A percentile compares a stretch with the other conserved stretches of the same genome.
These are phyloP conservation scores for Halophytophthora batemanensis DNA, from an alignment of 352 stramenopile species.

Conservation along the genomic window DNA sequence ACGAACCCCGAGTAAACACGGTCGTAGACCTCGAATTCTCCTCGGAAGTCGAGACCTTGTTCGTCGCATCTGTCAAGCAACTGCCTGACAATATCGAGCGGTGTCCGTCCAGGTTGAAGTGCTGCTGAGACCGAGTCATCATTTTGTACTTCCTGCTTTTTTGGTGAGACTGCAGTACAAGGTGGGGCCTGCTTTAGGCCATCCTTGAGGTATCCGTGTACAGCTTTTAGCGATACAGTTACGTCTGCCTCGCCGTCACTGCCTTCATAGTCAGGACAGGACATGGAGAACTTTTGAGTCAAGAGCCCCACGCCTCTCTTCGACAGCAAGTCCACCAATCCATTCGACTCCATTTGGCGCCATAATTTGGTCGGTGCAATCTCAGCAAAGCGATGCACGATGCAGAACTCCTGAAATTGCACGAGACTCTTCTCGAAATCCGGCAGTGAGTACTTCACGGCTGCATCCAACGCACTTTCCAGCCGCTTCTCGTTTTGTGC, in stretches of 20 bases:
- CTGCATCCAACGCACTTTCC: slow-evolving; percentile 20
- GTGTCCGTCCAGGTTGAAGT: slow-evolving; percentile 1
- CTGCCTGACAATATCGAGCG: slow-evolving; percentile 11
- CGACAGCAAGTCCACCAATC: slow-evolving; percentile 39
- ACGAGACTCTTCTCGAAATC: slow-evolving; percentile 29
- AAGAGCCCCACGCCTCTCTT: slow-evolving; percentile 35
- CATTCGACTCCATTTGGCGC: slow-evolving; percentile 46
- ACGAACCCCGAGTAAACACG: slow-evolving; percentile 38
- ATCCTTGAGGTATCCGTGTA: slow-evolving; percentile 26
- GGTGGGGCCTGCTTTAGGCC: slow-evolving; percentile 1
- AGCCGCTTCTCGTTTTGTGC: slow-evolving; percentile 35
- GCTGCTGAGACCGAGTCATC: no score
- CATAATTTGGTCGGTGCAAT: slow-evolving; percentile 32
- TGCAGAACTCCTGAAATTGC: slow-evolving; percentile 51
- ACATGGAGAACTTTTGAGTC: slow-evolving; percentile 36
- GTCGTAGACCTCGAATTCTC: slow-evolving; percentile 52
- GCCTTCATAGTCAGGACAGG: slow-evolving; percentile 4
- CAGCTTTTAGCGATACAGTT: slow-evolving; percentile 28
- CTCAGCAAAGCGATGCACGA: slow-evolving; percentile 39
- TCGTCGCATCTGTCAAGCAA: slow-evolving; percentile 35
- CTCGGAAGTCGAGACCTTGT: slow-evolving; percentile 41
- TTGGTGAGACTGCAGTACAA: no score
- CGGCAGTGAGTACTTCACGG: slow-evolving; percentile 26
- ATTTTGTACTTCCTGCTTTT: no score
- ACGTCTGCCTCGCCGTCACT: slow-evolving; percentile 1